Evolutionary conservation across 305 asterid species (phyloP), one percentile per base, ranked within the genome.

Genomic region (Lippia alba): DNA sequence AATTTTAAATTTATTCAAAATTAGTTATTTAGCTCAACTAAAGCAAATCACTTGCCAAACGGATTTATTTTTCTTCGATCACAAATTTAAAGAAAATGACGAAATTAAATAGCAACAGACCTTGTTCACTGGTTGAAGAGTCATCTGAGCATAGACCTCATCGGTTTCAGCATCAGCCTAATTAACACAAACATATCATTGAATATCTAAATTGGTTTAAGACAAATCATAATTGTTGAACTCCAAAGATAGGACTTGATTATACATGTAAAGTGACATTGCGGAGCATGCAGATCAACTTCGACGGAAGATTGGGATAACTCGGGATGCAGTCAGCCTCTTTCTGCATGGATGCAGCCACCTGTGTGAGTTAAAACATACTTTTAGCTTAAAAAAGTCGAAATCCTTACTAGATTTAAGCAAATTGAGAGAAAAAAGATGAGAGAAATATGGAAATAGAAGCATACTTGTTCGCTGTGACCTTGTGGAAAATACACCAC

Each of bases 141-240:
- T 90, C 99, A 94, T 94, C 82, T 94, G 99, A 61, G 97, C 97
- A 75, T 94, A 94, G 64, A 94, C 99, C 86, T 94, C 99, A 33
- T 94, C 99, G 4, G 97, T 88, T 86, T 94, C 99, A 51, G 84
- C 82, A 86, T 94, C 99, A 85, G 99, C 99, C 99, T 94, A 70
- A 61, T 41, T 8, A 48, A 74, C 76, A 63, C 15, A 67, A 67
- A 48, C 33, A 61, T 41, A 50, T 68, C 49, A 64, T 67, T 57
- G 69, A 58, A 65, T 41, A 59, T 30, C 51, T 48, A 17, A 14
- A 64, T 18, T 62, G 17, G 45, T 34, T 56, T 7, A 9, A 4
- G 15, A 17, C 33, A 5, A 67, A 24, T 17, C 45, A 12, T 66
- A 59, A 7, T 8, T 44, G 45, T 39, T 1, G 10, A 55, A 68